These are phyloP conservation scores for Ambrosia artemisiifolia DNA, from an alignment of 129 eudicot genomes.

Conservation along the genomic window DNA sequence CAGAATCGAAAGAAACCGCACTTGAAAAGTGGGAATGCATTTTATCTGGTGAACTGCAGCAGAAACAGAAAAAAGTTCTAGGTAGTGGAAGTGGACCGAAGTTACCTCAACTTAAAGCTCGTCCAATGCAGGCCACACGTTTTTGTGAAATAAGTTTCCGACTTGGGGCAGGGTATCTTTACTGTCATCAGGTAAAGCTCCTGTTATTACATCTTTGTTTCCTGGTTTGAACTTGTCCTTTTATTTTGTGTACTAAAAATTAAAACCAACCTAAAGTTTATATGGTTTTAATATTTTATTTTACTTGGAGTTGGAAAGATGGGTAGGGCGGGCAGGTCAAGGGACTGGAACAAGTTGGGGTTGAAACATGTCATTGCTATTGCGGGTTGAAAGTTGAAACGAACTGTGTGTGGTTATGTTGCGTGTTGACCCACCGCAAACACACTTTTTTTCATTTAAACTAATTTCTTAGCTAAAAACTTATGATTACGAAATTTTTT, in stretches of 20 bases:
- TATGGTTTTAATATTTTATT: not conserved
- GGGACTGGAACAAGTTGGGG: not conserved
- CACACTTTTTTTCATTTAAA: not conserved
- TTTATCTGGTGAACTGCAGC: slow-evolving; percentile 59
- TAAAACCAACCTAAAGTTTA: not conserved
- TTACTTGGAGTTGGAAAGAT: not conserved
- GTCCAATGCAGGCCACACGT: slow-evolving; percentile 52
- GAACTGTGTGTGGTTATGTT: not conserved
- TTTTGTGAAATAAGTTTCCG: slow-evolving; percentile 73
- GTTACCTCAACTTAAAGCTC: slow-evolving; percentile 58
- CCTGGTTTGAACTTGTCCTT: not conserved
- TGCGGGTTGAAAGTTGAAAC: too few species aligned
- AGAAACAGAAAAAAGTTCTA: slow-evolving; percentile 49
- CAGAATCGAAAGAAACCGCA: slow-evolving; percentile 59
- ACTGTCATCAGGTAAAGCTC: slow-evolving; percentile 70
- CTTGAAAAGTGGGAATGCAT: slow-evolving; percentile 80
- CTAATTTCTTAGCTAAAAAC: not conserved
- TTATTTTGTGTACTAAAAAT: not conserved
- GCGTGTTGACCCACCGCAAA: too few species aligned
- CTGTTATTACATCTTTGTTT: not conserved
- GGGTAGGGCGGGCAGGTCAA: not conserved
- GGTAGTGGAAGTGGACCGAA: slow-evolving; percentile 36
- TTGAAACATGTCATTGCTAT: too few species aligned
- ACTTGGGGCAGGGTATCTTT: slow-evolving; percentile 88
- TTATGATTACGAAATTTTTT: not conserved